Evolutionary conservation across 1,284 basidiomycete genomes (phyloP).

Genomic region (Athelia psychrophila): DNA sequence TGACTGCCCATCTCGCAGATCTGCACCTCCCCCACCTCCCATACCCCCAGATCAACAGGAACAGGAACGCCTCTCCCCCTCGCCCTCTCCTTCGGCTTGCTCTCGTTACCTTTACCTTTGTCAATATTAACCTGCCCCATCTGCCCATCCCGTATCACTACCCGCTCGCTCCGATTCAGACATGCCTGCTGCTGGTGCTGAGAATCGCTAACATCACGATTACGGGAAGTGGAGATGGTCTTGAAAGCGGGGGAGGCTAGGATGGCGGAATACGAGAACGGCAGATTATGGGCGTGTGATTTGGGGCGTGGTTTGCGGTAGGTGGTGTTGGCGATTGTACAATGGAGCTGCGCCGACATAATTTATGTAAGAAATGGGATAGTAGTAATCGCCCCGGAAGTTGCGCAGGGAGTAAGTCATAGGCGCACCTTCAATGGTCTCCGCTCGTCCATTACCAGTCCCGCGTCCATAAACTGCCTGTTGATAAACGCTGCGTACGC

Average conservation of each 20-base stretch:
- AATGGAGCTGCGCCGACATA: conserved; percentile 49
- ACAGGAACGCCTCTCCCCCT: conserved; percentile 15
- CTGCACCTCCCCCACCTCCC: conserved; percentile 48
- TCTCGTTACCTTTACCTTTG: too few species aligned
- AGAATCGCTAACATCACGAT: not conserved
- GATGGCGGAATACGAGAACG: conserved; percentile 49
- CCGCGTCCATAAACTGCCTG: conserved; percentile 44
- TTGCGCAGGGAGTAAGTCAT: not conserved
- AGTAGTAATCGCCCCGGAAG: not conserved
- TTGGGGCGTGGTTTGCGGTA: conserved; percentile 43
- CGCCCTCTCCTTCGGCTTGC: too few species aligned
- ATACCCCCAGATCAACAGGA: conserved; percentile 41
- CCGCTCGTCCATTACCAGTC: conserved; percentile 34
- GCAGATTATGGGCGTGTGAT: conserved; percentile 23
- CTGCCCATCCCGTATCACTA: too few species aligned
- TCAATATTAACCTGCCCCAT: too few species aligned
- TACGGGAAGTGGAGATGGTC: conserved; percentile 8
- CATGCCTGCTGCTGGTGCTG: not conserved
- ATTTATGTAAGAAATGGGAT: conserved; percentile 2
- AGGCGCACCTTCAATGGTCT: conserved; percentile 57
- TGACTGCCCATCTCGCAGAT: conserved; percentile 62
- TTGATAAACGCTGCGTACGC: conserved; percentile 42
- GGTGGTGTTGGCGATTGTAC: conserved; percentile 62
- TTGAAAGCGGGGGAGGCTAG: conserved; percentile 29
- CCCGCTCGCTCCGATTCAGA: too few species aligned